Evolutionary conservation across 345 rosid genomes (phyloP).

Genomic region (Rhizophora mangle): DNA sequence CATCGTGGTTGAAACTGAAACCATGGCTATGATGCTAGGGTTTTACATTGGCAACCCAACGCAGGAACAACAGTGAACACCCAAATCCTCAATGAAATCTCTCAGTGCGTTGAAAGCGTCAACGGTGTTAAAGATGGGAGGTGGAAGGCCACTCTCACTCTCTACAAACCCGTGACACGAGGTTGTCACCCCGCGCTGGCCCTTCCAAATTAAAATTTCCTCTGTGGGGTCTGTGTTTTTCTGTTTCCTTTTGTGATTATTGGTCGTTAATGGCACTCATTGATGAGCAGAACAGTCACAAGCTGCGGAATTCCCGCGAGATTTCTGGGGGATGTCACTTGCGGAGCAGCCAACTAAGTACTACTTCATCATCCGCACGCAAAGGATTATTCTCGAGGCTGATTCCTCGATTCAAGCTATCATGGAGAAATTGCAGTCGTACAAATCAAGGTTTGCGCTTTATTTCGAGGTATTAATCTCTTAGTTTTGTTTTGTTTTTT

Average conservation of each 20-base stretch:
- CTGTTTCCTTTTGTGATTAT: not conserved
- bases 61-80: conserved; percentile 77
- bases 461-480: conserved; percentile 56
- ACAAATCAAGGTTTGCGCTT: conserved; percentile 70
- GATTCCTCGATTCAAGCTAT: conserved; percentile 76
- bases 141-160: conserved; percentile 82
- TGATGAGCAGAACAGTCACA: conserved; percentile 44
- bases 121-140: conserved; percentile 86
- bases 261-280: not conserved
- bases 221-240: not conserved
- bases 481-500: not conserved
- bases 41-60: conserved; percentile 91
- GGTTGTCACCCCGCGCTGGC: conserved; percentile 18
- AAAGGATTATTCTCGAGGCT: conserved; percentile 68
- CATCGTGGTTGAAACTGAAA: too few species aligned
- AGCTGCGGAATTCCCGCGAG: conserved; percentile 62
- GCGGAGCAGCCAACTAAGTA: conserved; percentile 81
- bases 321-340: conserved; percentile 69
- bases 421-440: conserved; percentile 96
- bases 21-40: conserved; percentile 40
- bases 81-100: conserved; percentile 76
- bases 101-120: conserved; percentile 80
- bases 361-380: conserved; percentile 64
- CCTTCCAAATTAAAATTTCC: not conserved
- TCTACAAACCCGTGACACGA: conserved; percentile 60